Evolutionary conservation across 2,329 filamentous ascomycete genomes (phyloP).

Genomic region (Neoscytalidium dimidiatum): DNA sequence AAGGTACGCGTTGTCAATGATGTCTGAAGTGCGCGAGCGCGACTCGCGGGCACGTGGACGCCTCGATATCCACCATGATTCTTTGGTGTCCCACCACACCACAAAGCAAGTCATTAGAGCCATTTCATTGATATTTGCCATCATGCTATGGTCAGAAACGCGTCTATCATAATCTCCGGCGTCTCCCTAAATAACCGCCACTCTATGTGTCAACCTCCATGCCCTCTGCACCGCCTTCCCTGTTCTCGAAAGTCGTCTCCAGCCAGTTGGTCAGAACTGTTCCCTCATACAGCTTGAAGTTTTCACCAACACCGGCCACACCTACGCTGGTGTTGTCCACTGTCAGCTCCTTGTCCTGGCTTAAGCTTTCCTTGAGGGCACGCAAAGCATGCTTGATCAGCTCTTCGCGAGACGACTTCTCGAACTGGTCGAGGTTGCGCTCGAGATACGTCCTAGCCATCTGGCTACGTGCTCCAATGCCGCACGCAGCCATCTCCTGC

Average conservation of each 20-base stretch:
- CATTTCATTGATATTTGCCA: constrained; percentile 12
- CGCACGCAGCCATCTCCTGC: constrained; percentile 95
- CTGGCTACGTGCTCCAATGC: constrained; percentile 92
- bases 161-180: constrained; percentile 3
- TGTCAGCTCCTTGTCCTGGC: constrained; percentile 96
- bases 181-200: neutral
- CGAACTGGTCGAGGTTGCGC: constrained; percentile 83
- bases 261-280: constrained; percentile 84
- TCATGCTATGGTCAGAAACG: constrained; percentile 11
- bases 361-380: constrained; percentile 91
- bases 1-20: constrained; percentile 16
- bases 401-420: constrained; percentile 74
- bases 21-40: constrained; percentile 17
- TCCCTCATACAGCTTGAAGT: constrained; percentile 89
- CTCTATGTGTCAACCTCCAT: constrained; percentile 56
- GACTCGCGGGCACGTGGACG: constrained; percentile 16
- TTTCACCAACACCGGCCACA: constrained; percentile 75
- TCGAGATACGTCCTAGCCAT: constrained; percentile 98
- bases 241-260: constrained; percentile 63
- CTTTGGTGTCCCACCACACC: neutral
- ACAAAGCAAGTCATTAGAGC: constrained; percentile 2
- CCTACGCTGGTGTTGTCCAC: constrained; percentile 95
- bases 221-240: constrained; percentile 44
- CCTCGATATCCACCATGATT: neutral
- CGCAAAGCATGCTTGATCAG: constrained; percentile 86